Base-by-base conservation (phyloP, 371 early-diverging fungal species). In the Mortierella sp. region DNA sequence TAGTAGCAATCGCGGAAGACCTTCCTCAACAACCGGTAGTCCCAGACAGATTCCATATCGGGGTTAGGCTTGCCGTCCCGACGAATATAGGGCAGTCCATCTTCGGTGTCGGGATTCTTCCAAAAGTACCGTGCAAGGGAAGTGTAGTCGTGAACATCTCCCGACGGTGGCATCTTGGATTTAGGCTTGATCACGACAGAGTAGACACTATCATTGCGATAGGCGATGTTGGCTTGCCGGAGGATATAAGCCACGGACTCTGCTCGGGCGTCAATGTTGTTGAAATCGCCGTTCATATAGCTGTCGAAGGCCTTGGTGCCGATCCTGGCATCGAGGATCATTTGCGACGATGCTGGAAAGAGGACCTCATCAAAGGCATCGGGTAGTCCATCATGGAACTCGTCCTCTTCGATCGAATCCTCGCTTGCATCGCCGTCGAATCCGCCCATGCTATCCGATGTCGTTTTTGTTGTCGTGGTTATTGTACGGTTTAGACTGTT, bases 91-190 rank as follows among this genome's bases (percentile, higher is more conserved):
- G 90, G 91, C 21, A 90, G 60, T 8, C 89, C 89, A 31, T 80
- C 73, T 2, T 72, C 34, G 1, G 81, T 82, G 5, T 82, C 75
- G 50, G 86, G 84, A 72, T 89, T 88, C 28, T 80, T 85, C 90
- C 90, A 90, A 73, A 74, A 91, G 82, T 90, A 88, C 21, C 86
- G 72, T 21, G 91, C 88, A 72, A 90, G 78, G 16, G 90, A 89
- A 24, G 81, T 80, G 71, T 88, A 91, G 58, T 91, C 90, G 72
- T 91, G 91, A 11, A 84, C 79, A 75, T 90, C 85, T 45, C 83
- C 84, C 3, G 89, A 89, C 0, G 91, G 91, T 14, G 88, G 71
- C 14, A 75, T 63, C 75, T 83, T 81, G 57, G 77, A 73, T 42
- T 31, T 50, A 14, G 84, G 80, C 74, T 91, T 91, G n/a, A 75